Evolutionary conservation across 352 stramenopile genomes (phyloP), one percentile per base, ranked within the genome.

Genomic region (Blastocystis sp.): DNA sequence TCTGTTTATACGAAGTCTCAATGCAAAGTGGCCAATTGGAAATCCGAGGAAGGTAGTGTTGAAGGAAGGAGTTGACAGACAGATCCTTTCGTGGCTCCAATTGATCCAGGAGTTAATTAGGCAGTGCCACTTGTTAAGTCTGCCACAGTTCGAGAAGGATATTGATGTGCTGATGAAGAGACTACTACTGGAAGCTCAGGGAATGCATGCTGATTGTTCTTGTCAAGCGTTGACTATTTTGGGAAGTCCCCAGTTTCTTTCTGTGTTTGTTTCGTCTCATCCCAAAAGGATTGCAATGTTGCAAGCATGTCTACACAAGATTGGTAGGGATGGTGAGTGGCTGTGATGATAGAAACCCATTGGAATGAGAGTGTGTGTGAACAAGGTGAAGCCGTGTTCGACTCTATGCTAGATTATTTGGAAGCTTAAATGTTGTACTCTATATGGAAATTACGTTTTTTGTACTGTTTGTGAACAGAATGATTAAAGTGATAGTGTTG

Each of bases 361-460:
- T 85, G 73, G 73, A 66, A 41, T 65, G 73, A 85, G 54, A 45
- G 24, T 24, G 34, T 85, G 30, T 37, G 26, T 9, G 73, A 85
- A 37, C 20, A 85, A n/a, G 73, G 47, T 30, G 73, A 85, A 24
- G n/a, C 30, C 13, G 16, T 85, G 4, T 85, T 85, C 47, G 73
- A 85, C 34, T 43, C 26, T 47, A 50, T 85, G 73, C 47, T 85
- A 20, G 73, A 85, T 45, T 85, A 62, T 68, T 43, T 85, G 37
- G 73, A 69, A 50, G 34, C 16, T 24, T 85, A 68, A 34, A 34
- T 34, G 30, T 34, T 34, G 30, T 34, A 34, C 30, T 34, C 30
- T 34, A 34, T 34, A 34, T 34, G 30, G 30, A 34, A 34, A 34
- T 34, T 34, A 34, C 30, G 30, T 34, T 34, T 34, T 34, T 34